Conservation (phyloP, 202 grass and related monocot species). For the Carex arenaria region DNA sequence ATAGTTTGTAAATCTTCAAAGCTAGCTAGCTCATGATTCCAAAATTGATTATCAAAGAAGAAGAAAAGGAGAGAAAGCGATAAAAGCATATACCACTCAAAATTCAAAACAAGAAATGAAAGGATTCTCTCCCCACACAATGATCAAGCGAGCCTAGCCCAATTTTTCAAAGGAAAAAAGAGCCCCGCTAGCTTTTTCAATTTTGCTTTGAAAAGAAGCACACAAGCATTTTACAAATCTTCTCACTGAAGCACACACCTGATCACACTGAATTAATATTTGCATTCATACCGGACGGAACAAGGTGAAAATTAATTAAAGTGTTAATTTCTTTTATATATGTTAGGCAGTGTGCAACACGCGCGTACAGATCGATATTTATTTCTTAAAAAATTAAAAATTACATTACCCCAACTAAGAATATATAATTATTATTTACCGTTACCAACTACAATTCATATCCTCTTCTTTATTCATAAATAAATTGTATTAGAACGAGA, state of each 20-base stretch:
- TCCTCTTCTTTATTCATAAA: too few species aligned
- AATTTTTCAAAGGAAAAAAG: conserved; percentile 24
- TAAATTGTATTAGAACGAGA: too few species aligned
- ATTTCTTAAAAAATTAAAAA: not conserved
- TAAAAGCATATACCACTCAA: conserved; percentile 84
- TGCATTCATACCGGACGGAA: not conserved
- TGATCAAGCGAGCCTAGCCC: not conserved
- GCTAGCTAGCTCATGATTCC: conserved; percentile 40
- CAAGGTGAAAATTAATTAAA: too few species aligned
- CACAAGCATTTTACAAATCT: conserved; percentile 19
- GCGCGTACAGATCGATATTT: not conserved
- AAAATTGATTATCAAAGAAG: conserved; percentile 48
- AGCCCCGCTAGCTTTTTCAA: conserved; percentile 1
- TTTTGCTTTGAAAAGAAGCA: conserved; percentile 70
- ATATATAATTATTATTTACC: too few species aligned
- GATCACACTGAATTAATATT: conserved; percentile 23
- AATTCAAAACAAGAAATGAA: conserved; percentile 67
- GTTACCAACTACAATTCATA: too few species aligned
- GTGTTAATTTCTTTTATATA: too few species aligned
- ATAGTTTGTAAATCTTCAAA: conserved; percentile 21
- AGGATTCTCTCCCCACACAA: conserved; percentile 29
- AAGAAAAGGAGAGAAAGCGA: conserved; percentile 46
- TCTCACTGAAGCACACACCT: conserved; percentile 14
- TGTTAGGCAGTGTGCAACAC: not conserved
- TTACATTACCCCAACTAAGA: too few species aligned